Base-by-base conservation (phyloP, 2,329 filamentous ascomycete species). In the Niveomyces coronatus region DNA sequence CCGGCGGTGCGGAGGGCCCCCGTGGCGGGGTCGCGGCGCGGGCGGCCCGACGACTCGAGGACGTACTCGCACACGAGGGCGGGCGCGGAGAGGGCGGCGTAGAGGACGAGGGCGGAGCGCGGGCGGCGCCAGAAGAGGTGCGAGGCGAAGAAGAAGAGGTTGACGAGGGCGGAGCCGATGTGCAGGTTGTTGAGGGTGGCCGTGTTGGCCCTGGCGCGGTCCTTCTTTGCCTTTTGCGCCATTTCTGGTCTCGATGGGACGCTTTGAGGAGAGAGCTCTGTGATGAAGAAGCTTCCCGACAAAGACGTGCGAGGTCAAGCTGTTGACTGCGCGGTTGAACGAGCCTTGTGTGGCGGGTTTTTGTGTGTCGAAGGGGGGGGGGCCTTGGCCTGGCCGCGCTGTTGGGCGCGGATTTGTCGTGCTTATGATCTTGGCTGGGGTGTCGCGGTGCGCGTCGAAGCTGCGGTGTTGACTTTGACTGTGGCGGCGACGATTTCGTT, bases 1-100 rank as follows among this genome's bases (percentile, higher is more conserved):
- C 91, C 89, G 1, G 85, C 68, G 22, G 72, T 76, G 56, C 76
- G 79, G 44, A 96, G 68, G n/a, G 79, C 70, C 11, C 69, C 71
- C 33, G 76, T 79, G 18, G 65, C 63, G 16, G 77, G 57, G 47
- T 78, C 75, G 55, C 80, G 84, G 44, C 68, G 79, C 17, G 91
- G 91, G 9, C 89, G 83, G 10, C 85, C 86, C 7, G 87, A 77
- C 32, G 74, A 73, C 61, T 98, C 91, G 45, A 98, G 80, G 51
- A 86, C 79, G 54, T 85, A 82, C 58, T 96, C 79, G 62, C 91
- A 86, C 49, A 81, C 54, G 37, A 94, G 70, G 37, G 81, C 78
- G 0, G 91, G 91, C 0, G 74, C 57, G 3, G 82, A 85, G 46
- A 95, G 65, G 29, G 87, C 44, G 42, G 76, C 55, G 61, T 94